Percentiles rank a stretch among this genome's conserved stretches.
These are phyloP conservation scores for Talaromyces wortmannii DNA, from an alignment of 495 filamentous ascomycete species.

Conservation along the genomic window DNA sequence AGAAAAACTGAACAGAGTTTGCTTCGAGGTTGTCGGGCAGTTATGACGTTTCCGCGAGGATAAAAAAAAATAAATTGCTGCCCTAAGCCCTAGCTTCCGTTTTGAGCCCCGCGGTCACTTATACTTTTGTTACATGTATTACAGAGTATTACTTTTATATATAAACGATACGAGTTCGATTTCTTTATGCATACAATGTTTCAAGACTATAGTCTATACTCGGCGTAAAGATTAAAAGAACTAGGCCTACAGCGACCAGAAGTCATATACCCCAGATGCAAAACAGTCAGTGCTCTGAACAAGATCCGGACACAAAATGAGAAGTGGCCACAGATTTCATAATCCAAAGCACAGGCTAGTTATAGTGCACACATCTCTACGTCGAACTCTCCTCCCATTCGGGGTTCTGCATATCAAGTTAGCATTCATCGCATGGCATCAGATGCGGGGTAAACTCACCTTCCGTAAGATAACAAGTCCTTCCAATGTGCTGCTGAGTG, in stretches of 20 bases:
- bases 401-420: constrained; percentile 33
- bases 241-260: background rate
- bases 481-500: constrained; percentile 83
- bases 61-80: constrained; percentile 25
- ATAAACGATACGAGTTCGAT: background rate
- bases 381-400: constrained; percentile 44
- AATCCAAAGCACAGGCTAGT: background rate
- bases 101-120: constrained; percentile 11
- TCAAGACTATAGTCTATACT: background rate
- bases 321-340: background rate
- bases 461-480: constrained; percentile 94
- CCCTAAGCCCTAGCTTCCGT: constrained; percentile 40
- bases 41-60: constrained; percentile 6
- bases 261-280: background rate
- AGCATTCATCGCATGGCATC: background rate
- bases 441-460: constrained; percentile 44
- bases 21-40: background rate
- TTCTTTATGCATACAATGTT: background rate
- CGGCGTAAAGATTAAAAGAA: background rate
- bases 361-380: constrained; percentile 11
- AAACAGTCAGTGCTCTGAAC: background rate
- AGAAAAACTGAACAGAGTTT: background rate
- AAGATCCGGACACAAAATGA: too few species aligned
- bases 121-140: background rate
- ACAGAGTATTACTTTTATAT: background rate